Percentiles rank a stretch among this genome's conserved stretches.
Conservation (phyloP, 306 rosid species). For the Carpinus viminea region DNA sequence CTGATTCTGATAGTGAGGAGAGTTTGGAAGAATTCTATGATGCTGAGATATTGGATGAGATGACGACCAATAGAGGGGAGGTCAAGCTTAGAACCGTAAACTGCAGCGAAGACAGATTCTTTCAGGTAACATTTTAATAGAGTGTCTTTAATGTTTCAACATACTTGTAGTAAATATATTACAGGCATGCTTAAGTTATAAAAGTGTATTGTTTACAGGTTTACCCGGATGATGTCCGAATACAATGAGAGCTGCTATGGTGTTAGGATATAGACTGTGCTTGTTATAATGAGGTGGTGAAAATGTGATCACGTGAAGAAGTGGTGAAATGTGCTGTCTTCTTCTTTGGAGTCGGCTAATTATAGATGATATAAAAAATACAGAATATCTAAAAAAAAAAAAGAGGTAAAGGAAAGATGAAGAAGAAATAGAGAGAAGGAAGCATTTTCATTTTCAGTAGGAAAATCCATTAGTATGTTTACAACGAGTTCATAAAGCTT, state of each 20-base stretch:
- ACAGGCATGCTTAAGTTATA: not conserved
- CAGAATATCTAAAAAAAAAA: constrained; percentile 12
- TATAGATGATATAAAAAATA: not conserved
- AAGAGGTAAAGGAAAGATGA: constrained; percentile 6
- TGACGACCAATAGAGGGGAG: constrained; percentile 86
- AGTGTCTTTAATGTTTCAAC: constrained; percentile 6
- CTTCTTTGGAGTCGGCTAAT: constrained; percentile 7
- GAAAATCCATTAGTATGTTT: constrained; percentile 22
- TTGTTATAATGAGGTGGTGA: constrained; percentile 20
- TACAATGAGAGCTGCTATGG: constrained; percentile 16
- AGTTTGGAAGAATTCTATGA: constrained; percentile 55
- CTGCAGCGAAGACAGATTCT: constrained; percentile 47
- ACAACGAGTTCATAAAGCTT: constrained; percentile 6
- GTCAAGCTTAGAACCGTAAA: constrained; percentile 67
- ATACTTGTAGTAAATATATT: not conserved
- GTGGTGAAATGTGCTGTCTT: constrained; percentile 15
- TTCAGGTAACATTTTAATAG: constrained; percentile 43
- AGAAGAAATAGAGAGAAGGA: not conserved
- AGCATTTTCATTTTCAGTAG: constrained; percentile 17
- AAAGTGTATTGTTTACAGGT: constrained; percentile 37
- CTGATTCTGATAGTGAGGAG: constrained; percentile 31
- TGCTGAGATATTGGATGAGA: constrained; percentile 77
- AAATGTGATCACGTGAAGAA: constrained; percentile 10
- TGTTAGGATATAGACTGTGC: constrained; percentile 28
- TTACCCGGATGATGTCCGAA: constrained; percentile 30